Evolutionary conservation across 805 yeast genomes (phyloP), one percentile per base, ranked within the genome.

Genomic region (Limtongia smithiae): DNA sequence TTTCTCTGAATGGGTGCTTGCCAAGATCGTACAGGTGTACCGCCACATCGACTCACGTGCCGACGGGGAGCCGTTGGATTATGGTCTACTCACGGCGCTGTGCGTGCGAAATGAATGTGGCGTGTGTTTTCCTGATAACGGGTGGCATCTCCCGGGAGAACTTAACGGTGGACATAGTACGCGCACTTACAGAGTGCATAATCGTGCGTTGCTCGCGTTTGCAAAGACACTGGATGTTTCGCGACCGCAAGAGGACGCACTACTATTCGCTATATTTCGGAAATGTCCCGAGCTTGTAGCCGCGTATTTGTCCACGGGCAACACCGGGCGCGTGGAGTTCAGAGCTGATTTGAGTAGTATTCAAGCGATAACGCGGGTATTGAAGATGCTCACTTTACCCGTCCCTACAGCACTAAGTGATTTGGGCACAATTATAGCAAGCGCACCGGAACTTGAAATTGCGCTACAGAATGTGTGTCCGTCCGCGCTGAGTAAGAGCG

Each of bases 321-420:
- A 51, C 6, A 46, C 60, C 12, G 58, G 57, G 27, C 73, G 80
- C 55, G 83, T 85, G 62, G 94, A 85, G 53, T 95, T 97, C 0
- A 78, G 82, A 41, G 68, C 84, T 48, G 74, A 91, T 1, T 81
- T 91, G 11, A 87, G 84, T 69, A 90, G 94, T 89, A 72, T 88
- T 40, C 85, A 93, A 6, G 83, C 78, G 66, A 77, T 87, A 0
- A 70, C 82, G 22, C 65, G 87, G 2, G 68, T 82, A 38, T 73
- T 81, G 1, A 78, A 79, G 49, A 72, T 85, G 4, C 72, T 86
- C n/a, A 72, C 73, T 25, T 58, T 81, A 2, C 77, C 79, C 1
- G 62, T 83, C 6, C 88, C 93, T 0, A 55, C 52, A 14, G 32
- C 32, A 27, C 28, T 55, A n/a, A n/a, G 25, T 6, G 45, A 41